phyloP scores from a whole-genome alignment of 345 rosid genomes.

The Salix koriyanagi region DNA sequence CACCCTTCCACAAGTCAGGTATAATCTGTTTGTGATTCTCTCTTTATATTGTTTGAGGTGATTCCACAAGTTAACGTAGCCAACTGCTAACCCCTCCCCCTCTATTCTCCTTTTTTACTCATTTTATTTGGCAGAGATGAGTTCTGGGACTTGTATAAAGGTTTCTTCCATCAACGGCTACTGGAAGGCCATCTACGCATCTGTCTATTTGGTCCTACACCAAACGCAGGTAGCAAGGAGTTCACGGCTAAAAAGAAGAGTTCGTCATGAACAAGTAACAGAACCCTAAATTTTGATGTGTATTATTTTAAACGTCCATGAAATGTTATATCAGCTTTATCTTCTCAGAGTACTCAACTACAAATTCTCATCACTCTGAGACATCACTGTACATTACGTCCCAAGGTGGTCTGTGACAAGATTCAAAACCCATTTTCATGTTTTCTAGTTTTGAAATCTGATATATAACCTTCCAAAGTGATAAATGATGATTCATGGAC shows the following conservation, averaged over 20 bases:
- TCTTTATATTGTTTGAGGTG: background rate
- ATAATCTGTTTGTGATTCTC: background rate
- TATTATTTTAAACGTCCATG: background rate
- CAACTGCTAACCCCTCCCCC: no score
- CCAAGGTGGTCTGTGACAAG: no score
- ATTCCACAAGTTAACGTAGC: no score
- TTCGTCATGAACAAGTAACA: conserved; percentile 8
- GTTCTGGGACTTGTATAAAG: conserved; percentile 84
- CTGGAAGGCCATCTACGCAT: conserved; percentile 49
- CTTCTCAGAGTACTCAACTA: background rate
- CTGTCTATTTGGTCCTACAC: conserved; percentile 65
- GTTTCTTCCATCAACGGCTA: conserved; percentile 54
- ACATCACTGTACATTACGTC: no score
- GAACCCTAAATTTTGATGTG: background rate
- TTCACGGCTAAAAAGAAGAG: conserved; percentile 33
- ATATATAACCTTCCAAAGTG: no score
- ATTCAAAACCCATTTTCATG: no score
- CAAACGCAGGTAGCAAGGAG: conserved; percentile 20
- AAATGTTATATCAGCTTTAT: background rate
- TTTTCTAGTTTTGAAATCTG: no score
- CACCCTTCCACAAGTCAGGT: conserved; percentile 93
- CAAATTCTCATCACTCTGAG: background rate
- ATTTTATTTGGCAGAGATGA: conserved; percentile 56
- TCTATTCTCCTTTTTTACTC: background rate
- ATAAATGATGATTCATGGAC: no score